Base-by-base conservation (phyloP, 768 basidiomycete species). In the Mrakia frigida region DNA sequence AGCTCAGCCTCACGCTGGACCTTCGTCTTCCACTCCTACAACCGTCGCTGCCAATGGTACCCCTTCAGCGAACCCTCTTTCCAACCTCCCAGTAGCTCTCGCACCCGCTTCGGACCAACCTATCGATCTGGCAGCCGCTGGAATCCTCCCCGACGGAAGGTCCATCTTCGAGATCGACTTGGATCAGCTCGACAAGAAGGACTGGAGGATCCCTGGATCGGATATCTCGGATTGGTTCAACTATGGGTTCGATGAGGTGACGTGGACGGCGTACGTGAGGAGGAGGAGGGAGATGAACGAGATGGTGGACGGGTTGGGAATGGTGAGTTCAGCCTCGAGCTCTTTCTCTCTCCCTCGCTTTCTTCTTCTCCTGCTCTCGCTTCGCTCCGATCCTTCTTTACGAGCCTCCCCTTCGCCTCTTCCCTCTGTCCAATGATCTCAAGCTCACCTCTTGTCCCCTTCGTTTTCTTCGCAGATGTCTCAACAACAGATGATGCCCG, bases 181-280 rank as follows among this genome's bases (percentile, higher is more conserved):
- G 69, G 87, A 82, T 63, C 88, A 88, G 37, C 86, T 91, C 86
- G 84, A 87, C 13, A 91, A 93, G 78, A 96, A 96, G 81, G 90
- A 90, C 6, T 99, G 97, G 97, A 86, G 97, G 78, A 85, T 90
- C 76, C 91, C 94, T 11, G 97, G 97, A 46, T 90, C 92, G 6
- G 94, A 97, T 85, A 86, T 97, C 78, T 91, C 92, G 79, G 95
- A 98, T 85, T 99, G 94, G 91, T 99, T 99, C 85, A 98, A 99
- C 84, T 98, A 97, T 80, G 97, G 97, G 0, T 98, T 98, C 81
- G 97, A 99, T 83, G 97, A 99, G 84, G 87, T 92, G 23, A 92
- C 91, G 46, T 99, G 94, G 94, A 92, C 93, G 81, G 90, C 90
- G 59, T 99, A 96, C 75, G 78, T 82, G 72, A 75, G 81, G n/a